Percentiles rank a stretch among this genome's conserved stretches.
Evolutionary conservation across 345 rosid genomes (phyloP).

Genomic region (Linum tenue): DNA sequence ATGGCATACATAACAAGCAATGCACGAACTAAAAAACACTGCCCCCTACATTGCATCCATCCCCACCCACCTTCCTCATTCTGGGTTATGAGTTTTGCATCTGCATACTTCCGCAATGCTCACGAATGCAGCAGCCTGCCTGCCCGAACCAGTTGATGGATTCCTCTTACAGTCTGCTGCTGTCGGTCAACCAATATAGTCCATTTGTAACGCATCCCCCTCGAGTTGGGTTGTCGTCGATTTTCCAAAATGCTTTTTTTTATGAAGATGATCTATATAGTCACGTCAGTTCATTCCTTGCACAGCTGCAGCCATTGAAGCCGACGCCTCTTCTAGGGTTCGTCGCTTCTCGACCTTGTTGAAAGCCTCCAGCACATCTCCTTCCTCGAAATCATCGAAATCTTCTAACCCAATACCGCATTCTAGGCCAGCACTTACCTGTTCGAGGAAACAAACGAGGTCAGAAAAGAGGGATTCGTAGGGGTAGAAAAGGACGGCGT

Average conservation of each 20-base stretch:
- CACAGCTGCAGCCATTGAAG: constrained; percentile 80
- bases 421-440: constrained; percentile 80
- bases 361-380: constrained; percentile 68
- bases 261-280: constrained; percentile 11
- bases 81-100: neutral
- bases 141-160: neutral
- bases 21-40: neutral
- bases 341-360: constrained; percentile 65
- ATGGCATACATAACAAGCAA: neutral
- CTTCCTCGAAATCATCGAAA: constrained; percentile 69
- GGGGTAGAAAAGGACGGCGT: neutral
- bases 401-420: constrained; percentile 73
- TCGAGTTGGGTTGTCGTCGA: no score
- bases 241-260: neutral
- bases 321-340: constrained; percentile 94
- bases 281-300: constrained; percentile 43
- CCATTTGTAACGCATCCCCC: no score
- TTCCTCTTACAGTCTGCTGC: neutral
- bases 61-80: neutral
- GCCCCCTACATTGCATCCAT: neutral
- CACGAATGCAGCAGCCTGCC: neutral
- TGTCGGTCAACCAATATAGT: neutral
- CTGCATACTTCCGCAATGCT: neutral
- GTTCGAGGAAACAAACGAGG: constrained; percentile 11
- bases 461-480: neutral